phyloP scores from a whole-genome alignment of 257 asterid species.

The Leptodermis oblonga region DNA sequence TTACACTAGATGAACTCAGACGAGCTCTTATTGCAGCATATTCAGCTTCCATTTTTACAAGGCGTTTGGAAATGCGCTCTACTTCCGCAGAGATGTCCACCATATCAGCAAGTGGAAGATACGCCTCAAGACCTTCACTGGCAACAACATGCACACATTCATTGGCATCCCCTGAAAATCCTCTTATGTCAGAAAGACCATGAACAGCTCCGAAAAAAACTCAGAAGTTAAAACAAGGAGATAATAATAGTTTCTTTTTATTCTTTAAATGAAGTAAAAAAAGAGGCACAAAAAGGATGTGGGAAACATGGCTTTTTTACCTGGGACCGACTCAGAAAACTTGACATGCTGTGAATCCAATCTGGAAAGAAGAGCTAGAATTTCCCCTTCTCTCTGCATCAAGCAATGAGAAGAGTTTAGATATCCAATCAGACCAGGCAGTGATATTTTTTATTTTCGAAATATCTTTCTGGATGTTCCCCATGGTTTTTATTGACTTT shows the following conservation, averaged over 20 bases:
- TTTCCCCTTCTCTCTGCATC: conserved; percentile 79
- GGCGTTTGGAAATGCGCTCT: conserved; percentile 76
- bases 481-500: neutral
- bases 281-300: neutral
- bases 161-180: conserved; percentile 69
- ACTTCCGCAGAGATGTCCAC: conserved; percentile 90
- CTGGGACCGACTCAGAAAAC: conserved; percentile 66
- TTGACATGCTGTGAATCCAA: conserved; percentile 65
- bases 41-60: conserved; percentile 74
- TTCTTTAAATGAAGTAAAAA: neutral
- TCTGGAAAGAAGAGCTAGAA: conserved; percentile 84
- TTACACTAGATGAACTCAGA: conserved; percentile 67
- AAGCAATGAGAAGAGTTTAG: conserved; percentile 14
- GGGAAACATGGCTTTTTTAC: conserved; percentile 26
- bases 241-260: neutral
- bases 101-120: conserved; percentile 96
- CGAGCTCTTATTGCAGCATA: conserved; percentile 78
- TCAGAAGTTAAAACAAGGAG: conserved; percentile 3
- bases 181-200: conserved; percentile 20
- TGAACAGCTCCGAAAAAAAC: conserved; percentile 3
- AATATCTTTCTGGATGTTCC: neutral
- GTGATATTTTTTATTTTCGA: neutral
- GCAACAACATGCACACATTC: conserved; percentile 87
- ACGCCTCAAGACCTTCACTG: conserved; percentile 92
- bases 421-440: conserved; percentile 2